Evolutionary conservation across 2,329 filamentous ascomycete species (phyloP).

Genomic region (Colletotrichum lini): DNA sequence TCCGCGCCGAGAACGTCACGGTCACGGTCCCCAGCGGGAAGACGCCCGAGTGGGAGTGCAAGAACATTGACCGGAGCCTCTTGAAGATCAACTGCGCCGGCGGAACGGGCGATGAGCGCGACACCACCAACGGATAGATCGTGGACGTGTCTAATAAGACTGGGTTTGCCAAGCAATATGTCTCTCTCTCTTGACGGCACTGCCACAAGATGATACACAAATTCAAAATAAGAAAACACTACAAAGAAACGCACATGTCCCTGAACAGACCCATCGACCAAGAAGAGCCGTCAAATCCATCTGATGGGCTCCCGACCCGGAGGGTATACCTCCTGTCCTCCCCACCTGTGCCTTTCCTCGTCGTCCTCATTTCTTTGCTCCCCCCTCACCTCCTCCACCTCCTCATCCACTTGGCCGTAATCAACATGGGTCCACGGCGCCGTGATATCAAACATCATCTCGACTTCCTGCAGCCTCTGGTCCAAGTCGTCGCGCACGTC

Average conservation of each 20-base stretch:
- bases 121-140: conserved; percentile 5
- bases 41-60: conserved; percentile 58
- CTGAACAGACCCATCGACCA: too few relatives aligned
- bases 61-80: conserved; percentile 52
- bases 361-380: too few relatives aligned
- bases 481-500: background rate
- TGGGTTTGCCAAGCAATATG: background rate
- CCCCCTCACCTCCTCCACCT: too few relatives aligned
- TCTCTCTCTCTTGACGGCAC: too few relatives aligned
- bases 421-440: background rate
- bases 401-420: background rate
- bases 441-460: background rate
- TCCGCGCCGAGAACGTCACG: conserved; percentile 61
- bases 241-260: too few relatives aligned
- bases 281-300: too few relatives aligned
- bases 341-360: too few relatives aligned
- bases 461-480: background rate
- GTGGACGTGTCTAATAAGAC: too few relatives aligned
- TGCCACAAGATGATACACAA: too few relatives aligned
- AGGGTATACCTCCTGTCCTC: too few relatives aligned
- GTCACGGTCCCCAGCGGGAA: conserved; percentile 63
- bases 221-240: too few relatives aligned
- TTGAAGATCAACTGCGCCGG: conserved; percentile 34
- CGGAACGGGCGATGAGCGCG: background rate
- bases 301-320: too few relatives aligned